A percentile compares a stretch with the other conserved stretches of the same genome.
Evolutionary conservation across 345 rosid species (phyloP).

Genomic region (Populus alba): DNA sequence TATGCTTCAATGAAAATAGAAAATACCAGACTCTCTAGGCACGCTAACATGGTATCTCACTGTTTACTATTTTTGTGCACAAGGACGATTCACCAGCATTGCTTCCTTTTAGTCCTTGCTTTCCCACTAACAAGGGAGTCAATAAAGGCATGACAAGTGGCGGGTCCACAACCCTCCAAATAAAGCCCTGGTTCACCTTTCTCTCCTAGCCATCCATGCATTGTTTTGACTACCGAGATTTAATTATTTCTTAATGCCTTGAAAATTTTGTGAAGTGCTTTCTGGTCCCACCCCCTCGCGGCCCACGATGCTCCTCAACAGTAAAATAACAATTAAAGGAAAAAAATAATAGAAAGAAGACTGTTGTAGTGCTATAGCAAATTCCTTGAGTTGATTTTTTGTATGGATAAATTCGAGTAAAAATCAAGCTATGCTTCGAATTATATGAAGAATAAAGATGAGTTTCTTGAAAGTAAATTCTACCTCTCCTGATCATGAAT

Average conservation of each 20-base stretch:
- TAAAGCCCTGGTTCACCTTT: slow-evolving; percentile 19
- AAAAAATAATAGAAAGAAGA: background rate
- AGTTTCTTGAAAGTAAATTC: too few relatives aligned
- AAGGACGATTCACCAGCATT: background rate
- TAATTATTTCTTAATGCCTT: background rate
- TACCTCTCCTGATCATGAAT: too few relatives aligned
- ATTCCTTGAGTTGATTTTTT: background rate
- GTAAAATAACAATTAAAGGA: too few relatives aligned
- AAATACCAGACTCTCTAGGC: background rate
- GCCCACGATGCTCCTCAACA: background rate
- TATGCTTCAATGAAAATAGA: background rate
- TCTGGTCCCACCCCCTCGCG: background rate
- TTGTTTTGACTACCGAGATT: background rate
- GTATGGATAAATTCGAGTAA: background rate
- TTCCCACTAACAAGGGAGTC: slow-evolving; percentile 18
- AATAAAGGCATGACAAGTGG: slow-evolving; percentile 16
- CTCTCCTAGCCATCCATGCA: background rate
- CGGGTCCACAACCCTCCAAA: slow-evolving; percentile 18
- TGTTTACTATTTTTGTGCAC: background rate
- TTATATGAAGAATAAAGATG: background rate
- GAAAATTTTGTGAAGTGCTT: background rate
- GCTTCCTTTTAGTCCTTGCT: background rate
- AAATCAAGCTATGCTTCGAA: background rate
- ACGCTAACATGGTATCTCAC: background rate
- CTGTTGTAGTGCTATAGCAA: background rate